phyloP scores from a whole-genome alignment of 768 basidiomycete species.

The Russula vinacea region DNA sequence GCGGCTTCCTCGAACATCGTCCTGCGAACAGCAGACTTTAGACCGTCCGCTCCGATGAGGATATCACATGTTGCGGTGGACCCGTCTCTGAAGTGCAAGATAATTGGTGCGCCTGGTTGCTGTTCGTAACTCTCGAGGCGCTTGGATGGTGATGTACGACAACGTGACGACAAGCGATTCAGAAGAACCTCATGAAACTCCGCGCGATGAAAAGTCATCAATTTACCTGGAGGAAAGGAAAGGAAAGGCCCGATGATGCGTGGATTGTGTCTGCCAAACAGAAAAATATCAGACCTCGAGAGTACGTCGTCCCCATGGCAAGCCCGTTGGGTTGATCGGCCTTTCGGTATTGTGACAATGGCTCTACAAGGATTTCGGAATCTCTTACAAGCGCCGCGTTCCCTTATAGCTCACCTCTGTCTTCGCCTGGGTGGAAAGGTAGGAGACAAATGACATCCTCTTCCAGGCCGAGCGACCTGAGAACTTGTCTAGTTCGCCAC shows the following conservation, averaged over 20 bases:
- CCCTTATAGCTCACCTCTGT: conserved; percentile 8
- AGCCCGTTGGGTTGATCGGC: conserved; percentile 55
- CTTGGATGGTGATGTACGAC: conserved; percentile 51
- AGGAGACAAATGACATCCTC: conserved; percentile 31
- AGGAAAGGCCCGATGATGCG: too few species aligned
- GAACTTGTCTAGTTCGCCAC: conserved; percentile 38
- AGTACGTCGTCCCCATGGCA: conserved; percentile 51
- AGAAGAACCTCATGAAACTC: conserved; percentile 64
- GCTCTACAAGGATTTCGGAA: conserved; percentile 38
- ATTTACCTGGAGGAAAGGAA: conserved; percentile 31
- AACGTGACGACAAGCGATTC: conserved; percentile 42
- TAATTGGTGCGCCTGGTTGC: conserved; percentile 39
- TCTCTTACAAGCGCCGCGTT: neutral
- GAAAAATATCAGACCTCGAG: conserved; percentile 45
- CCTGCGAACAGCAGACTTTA: conserved; percentile 51
- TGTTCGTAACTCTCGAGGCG: conserved; percentile 57
- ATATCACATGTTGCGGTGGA: conserved; percentile 58
- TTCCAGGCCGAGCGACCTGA: conserved; percentile 34
- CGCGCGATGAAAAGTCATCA: conserved; percentile 54
- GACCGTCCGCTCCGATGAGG: conserved; percentile 64
- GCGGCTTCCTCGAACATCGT: conserved; percentile 38
- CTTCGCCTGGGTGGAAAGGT: conserved; percentile 31
- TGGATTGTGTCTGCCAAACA: neutral
- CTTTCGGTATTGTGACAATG: conserved; percentile 55
- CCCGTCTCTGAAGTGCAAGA: conserved; percentile 60